Evolutionary conservation across 352 stramenopile genomes (phyloP).

Genomic region (Pythium vanterpoolii): DNA sequence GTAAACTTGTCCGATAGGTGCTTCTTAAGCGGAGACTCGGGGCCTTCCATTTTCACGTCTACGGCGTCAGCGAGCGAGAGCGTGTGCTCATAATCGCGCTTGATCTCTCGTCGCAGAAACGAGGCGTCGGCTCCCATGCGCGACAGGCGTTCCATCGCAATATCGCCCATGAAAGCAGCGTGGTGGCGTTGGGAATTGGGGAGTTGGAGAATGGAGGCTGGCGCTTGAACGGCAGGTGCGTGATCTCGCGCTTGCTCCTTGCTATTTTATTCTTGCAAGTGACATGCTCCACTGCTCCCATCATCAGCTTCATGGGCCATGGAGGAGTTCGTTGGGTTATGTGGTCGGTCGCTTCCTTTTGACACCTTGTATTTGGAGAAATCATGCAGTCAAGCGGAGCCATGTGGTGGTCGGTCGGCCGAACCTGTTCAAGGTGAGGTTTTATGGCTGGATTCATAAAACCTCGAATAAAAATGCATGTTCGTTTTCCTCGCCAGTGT

Average conservation of each 20-base stretch:
- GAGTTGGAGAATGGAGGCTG: neutral
- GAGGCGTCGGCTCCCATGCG: conserved; percentile 22
- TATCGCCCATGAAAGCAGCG: neutral
- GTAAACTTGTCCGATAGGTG: conserved; percentile 5
- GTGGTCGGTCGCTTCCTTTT: conserved; percentile 8
- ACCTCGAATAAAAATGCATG: neutral
- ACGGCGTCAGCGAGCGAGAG: neutral
- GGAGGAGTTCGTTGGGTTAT: conserved; percentile 10
- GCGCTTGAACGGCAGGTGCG: neutral
- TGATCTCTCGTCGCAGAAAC: conserved; percentile 21
- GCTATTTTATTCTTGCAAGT: neutral
- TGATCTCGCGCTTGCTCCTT: neutral
- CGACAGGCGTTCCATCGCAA: conserved; percentile 14
- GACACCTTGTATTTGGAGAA: neutral
- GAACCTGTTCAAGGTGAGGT: conserved; percentile 10
- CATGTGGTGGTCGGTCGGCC: conserved; percentile 18
- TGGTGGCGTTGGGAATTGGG: neutral
- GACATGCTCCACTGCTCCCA: conserved; percentile 11
- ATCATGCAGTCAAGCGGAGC: conserved; percentile 1
- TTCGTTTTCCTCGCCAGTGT: neutral
- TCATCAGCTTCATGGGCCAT: conserved; percentile 13
- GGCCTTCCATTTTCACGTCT: conserved; percentile 4
- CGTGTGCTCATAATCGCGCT: conserved; percentile 12
- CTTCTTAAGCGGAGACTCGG: conserved; percentile 19
- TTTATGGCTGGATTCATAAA: conserved; percentile 14